Evolutionary conservation across 352 stramenopile genomes (phyloP).

Genomic region (Globisporangium recalcitrans): DNA sequence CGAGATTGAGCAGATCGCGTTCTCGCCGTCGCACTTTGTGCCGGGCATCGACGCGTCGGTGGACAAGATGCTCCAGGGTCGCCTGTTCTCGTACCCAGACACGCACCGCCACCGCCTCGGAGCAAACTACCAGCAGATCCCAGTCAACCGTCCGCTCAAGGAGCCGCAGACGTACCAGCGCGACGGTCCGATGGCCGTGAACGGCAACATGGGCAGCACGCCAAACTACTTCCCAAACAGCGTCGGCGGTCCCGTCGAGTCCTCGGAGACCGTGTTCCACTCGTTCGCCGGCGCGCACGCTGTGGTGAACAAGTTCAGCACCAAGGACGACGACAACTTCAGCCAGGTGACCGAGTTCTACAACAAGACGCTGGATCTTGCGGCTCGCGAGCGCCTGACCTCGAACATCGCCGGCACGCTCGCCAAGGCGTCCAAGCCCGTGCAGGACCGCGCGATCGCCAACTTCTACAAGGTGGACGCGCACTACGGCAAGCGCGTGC

Average conservation of each 20-base stretch:
- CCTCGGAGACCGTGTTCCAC: constrained; percentile 23
- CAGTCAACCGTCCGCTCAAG: constrained; percentile 84
- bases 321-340: constrained; percentile 88
- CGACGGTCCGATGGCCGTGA: constrained; percentile 75
- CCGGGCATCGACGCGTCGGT: constrained; percentile 83
- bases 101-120: constrained; percentile 86
- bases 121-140: constrained; percentile 88
- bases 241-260: constrained; percentile 45
- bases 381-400: constrained; percentile 68
- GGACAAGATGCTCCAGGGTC: constrained; percentile 89
- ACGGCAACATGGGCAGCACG: constrained; percentile 59
- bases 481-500: constrained; percentile 79
- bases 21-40: constrained; percentile 88
- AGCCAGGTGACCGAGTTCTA: constrained; percentile 83
- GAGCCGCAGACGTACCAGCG: constrained; percentile 74
- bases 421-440: constrained; percentile 68
- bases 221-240: constrained; percentile 91
- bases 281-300: constrained; percentile 33
- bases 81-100: constrained; percentile 88
- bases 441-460: constrained; percentile 78
- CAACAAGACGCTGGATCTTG: constrained; percentile 67
- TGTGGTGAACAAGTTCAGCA: constrained; percentile 59
- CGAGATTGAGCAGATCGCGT: constrained; percentile 91
- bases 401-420: constrained; percentile 85
- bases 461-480: constrained; percentile 87